These are phyloP conservation scores for Rhizophora mangle DNA, from an alignment of 345 rosid genomes.

Conservation along the genomic window DNA sequence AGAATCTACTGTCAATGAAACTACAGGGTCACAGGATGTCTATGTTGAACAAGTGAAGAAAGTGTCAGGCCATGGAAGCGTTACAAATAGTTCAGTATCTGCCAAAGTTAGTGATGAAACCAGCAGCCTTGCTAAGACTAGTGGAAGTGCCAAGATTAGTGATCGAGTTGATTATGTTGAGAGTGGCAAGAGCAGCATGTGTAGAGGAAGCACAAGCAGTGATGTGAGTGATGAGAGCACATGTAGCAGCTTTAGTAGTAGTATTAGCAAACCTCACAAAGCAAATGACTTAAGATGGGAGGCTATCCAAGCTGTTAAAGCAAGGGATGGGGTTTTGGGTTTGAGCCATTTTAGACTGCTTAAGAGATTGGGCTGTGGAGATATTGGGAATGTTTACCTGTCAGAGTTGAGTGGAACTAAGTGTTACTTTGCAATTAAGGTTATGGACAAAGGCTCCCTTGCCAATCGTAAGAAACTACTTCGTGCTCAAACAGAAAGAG, in stretches of 20 bases:
- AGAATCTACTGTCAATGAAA: conserved; percentile 43
- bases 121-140: conserved; percentile 65
- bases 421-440: conserved; percentile 90
- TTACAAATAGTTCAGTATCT: conserved; percentile 73
- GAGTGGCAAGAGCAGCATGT: conserved; percentile 85
- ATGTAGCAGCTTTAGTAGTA: conserved; percentile 87
- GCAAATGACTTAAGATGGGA: conserved; percentile 91
- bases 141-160: conserved; percentile 71
- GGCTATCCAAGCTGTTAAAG: conserved; percentile 78
- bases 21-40: conserved; percentile 38
- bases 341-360: conserved; percentile 79
- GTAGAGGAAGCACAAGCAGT: conserved; percentile 89
- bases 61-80: conserved; percentile 56
- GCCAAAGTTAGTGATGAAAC: conserved; percentile 76
- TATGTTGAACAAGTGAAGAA: conserved; percentile 65
- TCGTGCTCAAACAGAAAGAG: conserved; percentile 97
- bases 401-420: conserved; percentile 86
- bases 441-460: conserved; percentile 88
- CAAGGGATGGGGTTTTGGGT: conserved; percentile 66
- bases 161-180: conserved; percentile 73
- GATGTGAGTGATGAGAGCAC: conserved; percentile 90
- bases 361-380: conserved; percentile 89
- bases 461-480: conserved; percentile 86
- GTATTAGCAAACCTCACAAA: conserved; percentile 80
- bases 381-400: conserved; percentile 87